phyloP scores from a whole-genome alignment of 2,329 filamentous ascomycete genomes.

The Beauveria sp. region DNA sequence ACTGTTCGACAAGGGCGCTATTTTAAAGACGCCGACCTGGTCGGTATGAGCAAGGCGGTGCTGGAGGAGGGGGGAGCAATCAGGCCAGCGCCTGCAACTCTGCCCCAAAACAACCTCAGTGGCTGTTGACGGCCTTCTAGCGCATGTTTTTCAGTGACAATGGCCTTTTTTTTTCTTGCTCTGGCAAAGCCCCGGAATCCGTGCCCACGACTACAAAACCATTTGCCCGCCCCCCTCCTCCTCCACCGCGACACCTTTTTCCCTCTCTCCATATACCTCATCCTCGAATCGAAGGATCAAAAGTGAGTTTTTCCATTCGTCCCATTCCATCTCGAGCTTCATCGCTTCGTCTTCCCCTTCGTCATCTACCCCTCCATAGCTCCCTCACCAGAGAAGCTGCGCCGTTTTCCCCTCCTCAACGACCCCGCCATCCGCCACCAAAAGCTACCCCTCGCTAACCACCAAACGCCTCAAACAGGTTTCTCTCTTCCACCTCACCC shows the following conservation, averaged over 20 bases:
- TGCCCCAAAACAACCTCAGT: not conserved
- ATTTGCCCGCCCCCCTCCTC: conserved; percentile 9
- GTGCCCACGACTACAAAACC: conserved; percentile 9
- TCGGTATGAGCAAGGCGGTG: no score
- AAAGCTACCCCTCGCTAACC: conserved; percentile 10
- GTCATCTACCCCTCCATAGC: not conserved
- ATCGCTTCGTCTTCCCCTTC: not conserved
- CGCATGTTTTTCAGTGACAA: not conserved
- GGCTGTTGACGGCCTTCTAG: not conserved
- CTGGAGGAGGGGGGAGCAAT: not conserved
- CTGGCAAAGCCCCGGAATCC: not conserved
- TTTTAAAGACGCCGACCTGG: no score
- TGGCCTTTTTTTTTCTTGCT: not conserved
- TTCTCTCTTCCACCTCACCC: not conserved
- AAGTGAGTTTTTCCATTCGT: conserved; percentile 5
- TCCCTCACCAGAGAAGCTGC: not conserved
- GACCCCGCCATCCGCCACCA: conserved; percentile 8
- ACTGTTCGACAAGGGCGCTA: no score
- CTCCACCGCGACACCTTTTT: conserved; percentile 1
- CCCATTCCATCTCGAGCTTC: not conserved
- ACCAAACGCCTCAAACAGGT: conserved; percentile 8
- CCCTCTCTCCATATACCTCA: not conserved
- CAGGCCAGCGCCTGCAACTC: not conserved
- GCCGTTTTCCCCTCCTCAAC: not conserved
- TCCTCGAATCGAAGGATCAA: not conserved